Evolutionary conservation across 352 stramenopile species (phyloP).

Genomic region (Pythium pyrilobum): DNA sequence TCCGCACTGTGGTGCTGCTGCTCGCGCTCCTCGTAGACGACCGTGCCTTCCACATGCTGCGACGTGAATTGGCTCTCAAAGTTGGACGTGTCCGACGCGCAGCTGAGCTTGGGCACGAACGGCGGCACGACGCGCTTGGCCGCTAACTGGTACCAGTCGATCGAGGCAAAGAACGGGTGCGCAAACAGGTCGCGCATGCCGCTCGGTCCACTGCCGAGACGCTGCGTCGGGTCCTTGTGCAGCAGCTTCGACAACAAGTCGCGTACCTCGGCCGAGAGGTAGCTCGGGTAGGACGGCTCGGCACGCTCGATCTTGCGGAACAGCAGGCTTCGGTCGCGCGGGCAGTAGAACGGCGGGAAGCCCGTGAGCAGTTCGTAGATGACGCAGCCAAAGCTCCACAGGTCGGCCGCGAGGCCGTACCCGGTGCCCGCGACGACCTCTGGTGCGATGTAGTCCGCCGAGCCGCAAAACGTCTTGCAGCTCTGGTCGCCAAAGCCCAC

Average conservation of each 20-base stretch:
- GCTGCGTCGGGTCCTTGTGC: constrained; percentile 51
- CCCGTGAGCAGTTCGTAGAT: constrained; percentile 82
- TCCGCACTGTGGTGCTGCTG: constrained; percentile 10
- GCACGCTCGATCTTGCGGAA: constrained; percentile 96
- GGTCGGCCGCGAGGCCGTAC: constrained; percentile 70
- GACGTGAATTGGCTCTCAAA: constrained; percentile 74
- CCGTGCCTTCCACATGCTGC: constrained; percentile 53
- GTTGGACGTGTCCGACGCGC: constrained; percentile 57
- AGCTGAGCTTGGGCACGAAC: constrained; percentile 40
- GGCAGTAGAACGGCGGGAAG: constrained; percentile 91
- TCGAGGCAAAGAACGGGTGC: constrained; percentile 65
- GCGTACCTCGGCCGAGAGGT: constrained; percentile 69
- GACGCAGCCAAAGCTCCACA: constrained; percentile 90
- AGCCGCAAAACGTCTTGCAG: constrained; percentile 81
- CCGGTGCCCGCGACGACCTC: constrained; percentile 69
- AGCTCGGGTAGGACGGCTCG: constrained; percentile 89
- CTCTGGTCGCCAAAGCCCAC: constrained; percentile 49
- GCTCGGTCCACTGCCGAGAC: constrained; percentile 44
- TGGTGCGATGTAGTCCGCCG: constrained; percentile 80
- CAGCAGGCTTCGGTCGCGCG: constrained; percentile 84
- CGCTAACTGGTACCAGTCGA: constrained; percentile 75
- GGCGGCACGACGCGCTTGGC: constrained; percentile 69
- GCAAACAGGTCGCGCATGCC: constrained; percentile 71
- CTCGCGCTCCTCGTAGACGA: constrained; percentile 54
- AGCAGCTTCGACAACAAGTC: constrained; percentile 57